Evolutionary conservation across 1,284 basidiomycete species (phyloP), one percentile per base, ranked within the genome.

Genomic region (Austroboletus novae-zelandiae): DNA sequence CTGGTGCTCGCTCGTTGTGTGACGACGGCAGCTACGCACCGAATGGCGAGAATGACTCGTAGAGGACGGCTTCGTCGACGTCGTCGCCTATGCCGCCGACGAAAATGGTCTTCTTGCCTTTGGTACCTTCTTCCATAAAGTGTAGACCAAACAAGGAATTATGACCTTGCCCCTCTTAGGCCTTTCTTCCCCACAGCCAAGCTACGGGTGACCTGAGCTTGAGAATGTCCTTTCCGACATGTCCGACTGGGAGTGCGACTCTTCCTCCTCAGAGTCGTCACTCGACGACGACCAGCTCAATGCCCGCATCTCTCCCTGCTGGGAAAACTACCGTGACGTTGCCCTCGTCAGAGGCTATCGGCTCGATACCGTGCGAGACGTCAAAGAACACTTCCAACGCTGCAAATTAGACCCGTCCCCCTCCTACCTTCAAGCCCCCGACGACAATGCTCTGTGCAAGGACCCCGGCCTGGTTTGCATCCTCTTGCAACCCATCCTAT

Each of bases 71-170:
- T 65, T 91, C 86, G 67, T 91, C 83, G 40, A 87, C 79, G 58
- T 90, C 85, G 55, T 91, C 88, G 43, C 75, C 79, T 36, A 91
- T 75, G 3, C 86, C 86, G 43, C 88, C 89, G 55, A 91, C 75
- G 64, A 89, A 91, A 48, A 91, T 68, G 27, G 89, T 89, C 70
- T 87, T 89, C 68, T 91, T 91, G 23, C 81, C 72, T 68, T 82
- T 87, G n/a, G 84, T 80, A 48, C 86, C 87, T 71, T 89, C 84
- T 67, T 89, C 86, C 86, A 89, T 89, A 43, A 36, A 30, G 8
- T n/a, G 15, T 25, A 25, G 7, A 25, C 25, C 25, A 25, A 25
- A 25, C 25, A 18, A 9, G 35, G 35, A 18, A 37, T 9, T 3
- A 37, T 6, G 11, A 5, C 6, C 4, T 14, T 45, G 18, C 45